Evolutionary conservation across 768 basidiomycete species (phyloP), one percentile per base, ranked within the genome.

Genomic region (Fistulinella prunicolor): DNA sequence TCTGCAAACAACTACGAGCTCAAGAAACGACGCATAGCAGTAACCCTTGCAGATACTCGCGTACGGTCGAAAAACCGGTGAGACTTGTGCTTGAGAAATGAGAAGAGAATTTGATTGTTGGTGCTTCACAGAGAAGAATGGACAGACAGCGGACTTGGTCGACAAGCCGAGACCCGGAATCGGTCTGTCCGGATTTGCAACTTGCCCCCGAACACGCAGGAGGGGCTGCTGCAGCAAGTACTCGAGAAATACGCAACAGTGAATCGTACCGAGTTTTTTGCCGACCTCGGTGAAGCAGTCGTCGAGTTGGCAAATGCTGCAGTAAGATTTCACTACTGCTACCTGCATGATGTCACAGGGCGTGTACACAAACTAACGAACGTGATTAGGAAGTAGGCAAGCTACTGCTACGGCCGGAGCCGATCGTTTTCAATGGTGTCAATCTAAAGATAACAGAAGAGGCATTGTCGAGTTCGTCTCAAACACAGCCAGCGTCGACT

Each of bases 161-260:
- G 72, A 54, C 65, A 70, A 35, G 78, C 75, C 12, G 89, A 86
- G 46, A 66, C 73, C 6, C 79, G 78, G 39, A 82, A 73, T 52
- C 82, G 91, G 16, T 89, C 88, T 17, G 75, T 98, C 8, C 82
- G 87, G 9, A 70, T 97, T 43, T 79, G 75, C 19, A 84, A 84
- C 42, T 74, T 99, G 19, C 90, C 91, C 14, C 60, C 78, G 3
- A 80, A 72, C 9, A 83, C 90, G 5, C 90, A 96, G 61, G 96
- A 98, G 62, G 95, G 89, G 2, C 71, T 98, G 1, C 67, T 99
- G 21, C 95, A 99, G 57, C 96, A 98, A 72, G 71, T 74, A 0
- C 69, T 99, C 4, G 91, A 94, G 63, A 95, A 92, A 67, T 63
- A 86, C 34, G 80, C 80, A 1, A 65, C 71, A 3, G 78, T 90